phyloP scores from a whole-genome alignment of 2,329 filamentous ascomycete species.

The Tothia fuscella region DNA sequence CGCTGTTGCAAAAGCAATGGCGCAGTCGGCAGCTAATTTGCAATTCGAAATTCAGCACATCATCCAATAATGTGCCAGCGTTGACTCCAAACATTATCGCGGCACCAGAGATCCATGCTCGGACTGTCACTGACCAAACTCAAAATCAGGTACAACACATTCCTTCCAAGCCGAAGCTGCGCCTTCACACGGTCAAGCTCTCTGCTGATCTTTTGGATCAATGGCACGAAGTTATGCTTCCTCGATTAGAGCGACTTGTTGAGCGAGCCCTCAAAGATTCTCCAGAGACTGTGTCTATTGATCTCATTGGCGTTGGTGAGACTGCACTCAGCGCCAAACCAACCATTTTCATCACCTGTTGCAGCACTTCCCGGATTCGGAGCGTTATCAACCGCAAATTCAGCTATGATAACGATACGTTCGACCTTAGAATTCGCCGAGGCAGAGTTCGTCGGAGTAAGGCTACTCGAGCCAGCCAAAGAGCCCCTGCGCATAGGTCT shows the following conservation, averaged over 20 bases:
- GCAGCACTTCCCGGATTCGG: conserved; percentile 60
- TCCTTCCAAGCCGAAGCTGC: conserved; percentile 22
- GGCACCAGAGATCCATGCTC: no score
- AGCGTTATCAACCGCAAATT: conserved; percentile 59
- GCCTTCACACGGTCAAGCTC: conserved; percentile 37
- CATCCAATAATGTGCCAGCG: no score
- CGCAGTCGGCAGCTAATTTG: conserved; percentile 12
- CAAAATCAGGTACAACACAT: conserved; percentile 23
- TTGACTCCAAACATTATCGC: no score
- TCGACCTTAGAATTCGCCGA: conserved; percentile 58
- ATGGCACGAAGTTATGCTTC: conserved; percentile 61
- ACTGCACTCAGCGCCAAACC: conserved; percentile 53
- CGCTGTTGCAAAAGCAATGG: conserved; percentile 27
- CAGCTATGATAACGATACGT: conserved; percentile 52
- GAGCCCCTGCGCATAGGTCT: conserved; percentile 25
- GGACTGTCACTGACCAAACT: no score
- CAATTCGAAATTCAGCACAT: no score
- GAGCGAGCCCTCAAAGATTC: conserved; percentile 61
- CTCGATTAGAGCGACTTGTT: conserved; percentile 59
- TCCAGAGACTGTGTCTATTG: conserved; percentile 66
- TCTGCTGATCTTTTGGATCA: conserved; percentile 52
- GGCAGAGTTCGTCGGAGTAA: conserved; percentile 55
- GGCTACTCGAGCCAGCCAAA: conserved; percentile 21
- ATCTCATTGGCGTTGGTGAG: conserved; percentile 62
- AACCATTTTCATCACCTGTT: conserved; percentile 67